Conservation (phyloP, 441 rosid genomes). For the Bocquillonia castaneifolia region DNA sequence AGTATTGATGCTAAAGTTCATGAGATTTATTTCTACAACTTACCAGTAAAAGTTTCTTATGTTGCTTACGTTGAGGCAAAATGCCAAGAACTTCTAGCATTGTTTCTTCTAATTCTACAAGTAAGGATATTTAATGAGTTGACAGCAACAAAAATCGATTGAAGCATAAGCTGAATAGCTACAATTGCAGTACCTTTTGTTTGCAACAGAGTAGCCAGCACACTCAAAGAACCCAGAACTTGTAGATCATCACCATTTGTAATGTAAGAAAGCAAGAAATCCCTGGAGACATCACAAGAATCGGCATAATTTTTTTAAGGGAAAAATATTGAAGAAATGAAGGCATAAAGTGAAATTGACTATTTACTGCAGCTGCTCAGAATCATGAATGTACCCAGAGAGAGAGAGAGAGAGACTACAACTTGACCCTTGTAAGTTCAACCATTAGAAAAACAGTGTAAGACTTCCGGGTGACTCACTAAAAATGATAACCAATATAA, state of each 20-base stretch:
- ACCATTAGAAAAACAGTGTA: not conserved
- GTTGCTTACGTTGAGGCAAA: constrained; percentile 96
- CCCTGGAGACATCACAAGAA: constrained; percentile 45
- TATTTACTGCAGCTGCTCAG: not conserved
- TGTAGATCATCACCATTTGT: constrained; percentile 68
- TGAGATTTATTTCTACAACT: constrained; percentile 29
- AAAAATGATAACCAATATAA: not conserved
- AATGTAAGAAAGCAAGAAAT: constrained; percentile 64
- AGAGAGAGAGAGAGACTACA: not conserved
- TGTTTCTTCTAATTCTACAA: constrained; percentile 86
- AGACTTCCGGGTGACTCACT: not conserved
- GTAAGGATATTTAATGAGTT: constrained; percentile 30
- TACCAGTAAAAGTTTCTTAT: constrained; percentile 91
- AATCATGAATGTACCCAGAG: no score
- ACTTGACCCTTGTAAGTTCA: not conserved
- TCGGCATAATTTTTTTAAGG: constrained; percentile 9
- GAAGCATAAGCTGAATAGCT: constrained; percentile 19
- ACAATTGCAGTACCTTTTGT: constrained; percentile 76
- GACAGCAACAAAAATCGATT: constrained; percentile 15
- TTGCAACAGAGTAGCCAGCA: constrained; percentile 90
- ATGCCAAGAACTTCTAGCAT: constrained; percentile 98
- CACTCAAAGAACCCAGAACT: constrained; percentile 80
- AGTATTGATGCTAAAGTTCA: not conserved
- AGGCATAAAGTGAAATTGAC: not conserved
- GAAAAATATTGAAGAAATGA: not conserved